Evolutionary conservation across 2,329 filamentous ascomycete genomes (phyloP).

Genomic region (Orbilia blumenaviensis): DNA sequence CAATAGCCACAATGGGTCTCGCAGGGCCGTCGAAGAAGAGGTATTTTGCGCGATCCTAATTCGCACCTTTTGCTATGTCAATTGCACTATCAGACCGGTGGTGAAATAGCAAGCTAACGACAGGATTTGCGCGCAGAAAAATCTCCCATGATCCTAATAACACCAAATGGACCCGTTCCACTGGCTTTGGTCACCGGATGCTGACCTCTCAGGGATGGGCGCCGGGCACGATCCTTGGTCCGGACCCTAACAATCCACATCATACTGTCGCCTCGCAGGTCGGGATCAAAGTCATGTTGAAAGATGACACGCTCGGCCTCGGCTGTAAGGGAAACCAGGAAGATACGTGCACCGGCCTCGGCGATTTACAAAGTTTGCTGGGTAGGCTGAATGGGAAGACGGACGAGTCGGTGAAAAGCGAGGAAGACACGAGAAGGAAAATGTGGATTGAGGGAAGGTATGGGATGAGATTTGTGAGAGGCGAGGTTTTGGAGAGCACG

Average conservation of each 20-base stretch:
- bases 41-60: neutral
- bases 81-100: neutral
- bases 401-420: constrained; percentile 73
- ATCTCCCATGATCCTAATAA: constrained; percentile 94
- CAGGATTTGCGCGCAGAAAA: constrained; percentile 66
- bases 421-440: constrained; percentile 75
- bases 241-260: constrained; percentile 70
- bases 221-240: constrained; percentile 83
- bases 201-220: constrained; percentile 89
- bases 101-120: neutral
- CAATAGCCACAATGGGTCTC: constrained; percentile 45
- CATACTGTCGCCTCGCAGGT: constrained; percentile 80
- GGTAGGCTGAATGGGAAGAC: constrained; percentile 89
- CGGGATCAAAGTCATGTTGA: constrained; percentile 78
- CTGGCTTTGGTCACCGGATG: constrained; percentile 87
- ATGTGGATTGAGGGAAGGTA: constrained; percentile 78
- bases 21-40: constrained; percentile 52
- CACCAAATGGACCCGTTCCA: constrained; percentile 86
- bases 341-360: constrained; percentile 80
- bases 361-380: constrained; percentile 84
- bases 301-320: constrained; percentile 89
- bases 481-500: constrained; percentile 75
- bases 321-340: constrained; percentile 78
- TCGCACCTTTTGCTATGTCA: neutral
- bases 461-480: constrained; percentile 87